Base-by-base conservation (phyloP, 768 basidiomycete species). In the Goffeauzyma gilvescens region DNA sequence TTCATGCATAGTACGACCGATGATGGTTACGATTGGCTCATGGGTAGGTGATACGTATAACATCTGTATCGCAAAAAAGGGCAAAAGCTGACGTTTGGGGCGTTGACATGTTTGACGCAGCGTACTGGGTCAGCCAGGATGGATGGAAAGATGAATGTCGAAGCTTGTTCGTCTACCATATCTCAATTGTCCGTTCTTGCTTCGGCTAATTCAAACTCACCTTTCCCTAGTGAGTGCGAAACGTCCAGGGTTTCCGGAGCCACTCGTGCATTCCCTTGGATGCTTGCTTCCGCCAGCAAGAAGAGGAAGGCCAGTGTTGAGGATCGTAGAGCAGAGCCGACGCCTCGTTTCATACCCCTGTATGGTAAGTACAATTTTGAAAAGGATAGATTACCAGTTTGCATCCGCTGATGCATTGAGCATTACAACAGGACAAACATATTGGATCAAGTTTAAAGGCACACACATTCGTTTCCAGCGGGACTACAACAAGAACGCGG, bases 21-120 rank as follows among this genome's bases (percentile, higher is more conserved):
- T 14, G 44, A 43, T 13, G 34, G 36, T 7, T 38, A 44, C 22
- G 47, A 49, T 32, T 49, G 40, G 40, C 26, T 49, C 20, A 45
- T 45, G 44, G 28, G 40, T 41, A 23, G 32, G 39, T 41, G 18
- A 14, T 21, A 22, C 18, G 10, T 4, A 9, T 2, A 5, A n/a
- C 18, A 5, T 3, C 22, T 5, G 20, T 40, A 9, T n/a, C 9
- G 10, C 10, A 2, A n/a, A 6, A 26, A n/a, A n/a, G n/a, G n/a
- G n/a, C n/a, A n/a, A n/a, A n/a, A n/a, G n/a, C n/a, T n/a, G n/a
- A n/a, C n/a, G n/a, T n/a, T n/a, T n/a, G n/a, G 2, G 5, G 2
- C 12, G 15, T 22, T 38, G 22, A 22, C 12, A 2, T 26, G 8
- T 38, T 38, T 2, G 6, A 17, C 14, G 20, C 14, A 38, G 22